Evolutionary conservation across 495 filamentous ascomycete genomes (phyloP).

Genomic region (Copromyces sp.): DNA sequence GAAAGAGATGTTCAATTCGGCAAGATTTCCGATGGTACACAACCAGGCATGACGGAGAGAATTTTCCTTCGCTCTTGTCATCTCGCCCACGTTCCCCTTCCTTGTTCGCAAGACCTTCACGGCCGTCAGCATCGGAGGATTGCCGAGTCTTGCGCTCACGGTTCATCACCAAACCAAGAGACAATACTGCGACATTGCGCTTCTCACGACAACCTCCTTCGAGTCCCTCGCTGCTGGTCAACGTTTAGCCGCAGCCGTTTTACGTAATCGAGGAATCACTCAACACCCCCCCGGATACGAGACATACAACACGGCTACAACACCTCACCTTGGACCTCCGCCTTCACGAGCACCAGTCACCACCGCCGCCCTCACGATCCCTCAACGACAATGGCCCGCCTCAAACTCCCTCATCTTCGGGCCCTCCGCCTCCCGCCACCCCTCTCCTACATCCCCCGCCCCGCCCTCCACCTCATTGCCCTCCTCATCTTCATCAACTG

Average conservation of each 20-base stretch:
- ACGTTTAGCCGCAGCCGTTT: background rate
- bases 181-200: background rate
- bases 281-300: background rate
- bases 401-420: conserved; percentile 4
- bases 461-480: conserved; percentile 57
- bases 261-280: background rate
- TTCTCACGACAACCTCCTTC: background rate
- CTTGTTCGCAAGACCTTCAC: background rate
- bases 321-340: no score
- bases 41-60: background rate
- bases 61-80: background rate
- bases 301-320: background rate
- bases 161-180: no score
- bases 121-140: background rate
- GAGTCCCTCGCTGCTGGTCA: background rate
- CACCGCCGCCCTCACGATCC: background rate
- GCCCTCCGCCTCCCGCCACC: conserved; percentile 5
- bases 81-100: background rate
- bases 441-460: conserved; percentile 44
- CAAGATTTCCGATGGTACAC: background rate
- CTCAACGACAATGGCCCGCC: background rate
- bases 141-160: background rate
- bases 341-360: background rate
- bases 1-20: background rate
- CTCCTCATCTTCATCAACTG: conserved; percentile 56